These are phyloP conservation scores for Mortierella sp. DNA, from an alignment of 371 early-diverging fungal genomes.

Conservation along the genomic window DNA sequence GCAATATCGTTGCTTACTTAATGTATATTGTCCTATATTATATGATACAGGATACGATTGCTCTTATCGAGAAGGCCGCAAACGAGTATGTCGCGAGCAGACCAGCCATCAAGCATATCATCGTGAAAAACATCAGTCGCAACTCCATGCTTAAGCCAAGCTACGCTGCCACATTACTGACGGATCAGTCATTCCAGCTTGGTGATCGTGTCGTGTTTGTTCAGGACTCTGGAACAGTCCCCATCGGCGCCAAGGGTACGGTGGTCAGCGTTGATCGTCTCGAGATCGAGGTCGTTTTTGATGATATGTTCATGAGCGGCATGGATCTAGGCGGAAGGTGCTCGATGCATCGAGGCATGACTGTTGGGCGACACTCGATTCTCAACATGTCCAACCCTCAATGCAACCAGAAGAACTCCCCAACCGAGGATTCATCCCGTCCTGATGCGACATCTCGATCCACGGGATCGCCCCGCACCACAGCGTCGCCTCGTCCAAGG, in stretches of 20 bases:
- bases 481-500: conserved; percentile 31
- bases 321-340: conserved; percentile 81
- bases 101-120: conserved; percentile 60
- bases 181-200: conserved; percentile 79
- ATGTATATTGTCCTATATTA: too few species aligned
- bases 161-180: conserved; percentile 77
- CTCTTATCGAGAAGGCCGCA: conserved; percentile 65
- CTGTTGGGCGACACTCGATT: conserved; percentile 65
- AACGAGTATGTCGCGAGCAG: conserved; percentile 54
- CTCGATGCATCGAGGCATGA: conserved; percentile 73
- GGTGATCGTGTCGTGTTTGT: conserved; percentile 91
- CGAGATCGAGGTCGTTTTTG: conserved; percentile 87
- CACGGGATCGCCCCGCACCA: conserved; percentile 3
- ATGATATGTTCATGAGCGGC: conserved; percentile 83
- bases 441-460: neutral
- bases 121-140: conserved; percentile 63
- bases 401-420: conserved; percentile 39
- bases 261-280: conserved; percentile 82
- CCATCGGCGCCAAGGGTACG: conserved; percentile 84
- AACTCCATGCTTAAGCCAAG: conserved; percentile 80
- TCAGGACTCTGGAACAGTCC: conserved; percentile 80
- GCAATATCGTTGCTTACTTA: too few species aligned
- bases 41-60: conserved; percentile 61
- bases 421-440: neutral
- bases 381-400: conserved; percentile 70